Evolutionary conservation across 2,329 filamentous ascomycete genomes (phyloP).

Genomic region (Trichoderma cornu-damae): DNA sequence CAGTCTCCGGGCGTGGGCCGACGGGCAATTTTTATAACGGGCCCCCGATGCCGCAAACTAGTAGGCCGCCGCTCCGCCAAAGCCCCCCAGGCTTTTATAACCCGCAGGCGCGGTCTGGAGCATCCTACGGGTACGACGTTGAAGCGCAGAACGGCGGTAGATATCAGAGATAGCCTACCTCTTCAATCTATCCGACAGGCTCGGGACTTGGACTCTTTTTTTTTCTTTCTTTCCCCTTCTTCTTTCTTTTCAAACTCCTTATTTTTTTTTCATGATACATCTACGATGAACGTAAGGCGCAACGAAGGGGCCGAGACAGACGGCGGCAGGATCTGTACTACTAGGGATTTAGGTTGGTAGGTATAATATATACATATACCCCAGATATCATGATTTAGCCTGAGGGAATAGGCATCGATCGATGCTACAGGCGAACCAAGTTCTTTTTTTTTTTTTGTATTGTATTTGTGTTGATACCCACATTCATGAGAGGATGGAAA

Average conservation of each 20-base stretch:
- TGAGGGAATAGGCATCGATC: neutral
- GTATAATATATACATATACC: too few species aligned
- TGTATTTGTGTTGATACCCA: too few species aligned
- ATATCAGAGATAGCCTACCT: slow-evolving; percentile 24
- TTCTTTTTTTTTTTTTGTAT: neutral
- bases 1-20: slow-evolving; percentile 31
- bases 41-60: slow-evolving; percentile 25
- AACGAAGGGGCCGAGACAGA: neutral
- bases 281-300: slow-evolving; percentile 11
- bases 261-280: slow-evolving; percentile 14
- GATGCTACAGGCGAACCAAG: neutral
- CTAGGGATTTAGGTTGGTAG: too few species aligned
- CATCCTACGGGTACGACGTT: slow-evolving; percentile 35
- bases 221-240: too few species aligned
- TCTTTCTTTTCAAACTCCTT: too few species aligned
- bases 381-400: slow-evolving; percentile 8
- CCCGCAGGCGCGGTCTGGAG: neutral
- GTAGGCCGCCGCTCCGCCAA: slow-evolving; percentile 18
- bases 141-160: slow-evolving; percentile 33
- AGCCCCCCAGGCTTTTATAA: neutral
- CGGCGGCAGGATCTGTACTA: neutral
- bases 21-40: slow-evolving; percentile 25
- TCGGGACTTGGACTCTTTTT: slow-evolving; percentile 8
- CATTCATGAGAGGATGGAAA: neutral
- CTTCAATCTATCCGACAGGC: slow-evolving; percentile 10